phyloP scores from a whole-genome alignment of 768 basidiomycete genomes.

The Mycena vulgaris region DNA sequence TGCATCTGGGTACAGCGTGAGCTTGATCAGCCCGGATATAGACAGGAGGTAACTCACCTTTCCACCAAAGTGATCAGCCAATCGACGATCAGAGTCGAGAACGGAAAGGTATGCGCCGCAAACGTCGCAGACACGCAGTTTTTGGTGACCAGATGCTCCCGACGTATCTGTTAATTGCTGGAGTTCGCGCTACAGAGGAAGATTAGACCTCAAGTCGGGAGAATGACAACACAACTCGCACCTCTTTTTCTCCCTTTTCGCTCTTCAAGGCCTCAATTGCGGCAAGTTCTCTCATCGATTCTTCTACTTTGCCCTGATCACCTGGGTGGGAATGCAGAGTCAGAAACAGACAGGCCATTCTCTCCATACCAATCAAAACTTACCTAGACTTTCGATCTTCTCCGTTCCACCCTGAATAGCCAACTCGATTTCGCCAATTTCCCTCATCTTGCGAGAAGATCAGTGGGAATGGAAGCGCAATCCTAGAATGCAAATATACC shows the following conservation, averaged over 20 bases:
- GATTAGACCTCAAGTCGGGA: constrained; percentile 24
- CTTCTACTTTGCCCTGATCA: constrained; percentile 99
- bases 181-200: constrained; percentile 80
- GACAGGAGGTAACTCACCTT: constrained; percentile 74
- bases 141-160: constrained; percentile 99
- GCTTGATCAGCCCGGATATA: constrained; percentile 44
- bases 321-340: constrained; percentile 60
- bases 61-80: constrained; percentile 99
- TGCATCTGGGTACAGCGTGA: constrained; percentile 81
- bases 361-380: constrained; percentile 43
- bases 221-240: constrained; percentile 46
- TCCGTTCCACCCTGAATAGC: constrained; percentile 99
- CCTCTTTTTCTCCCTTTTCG: constrained; percentile 97
- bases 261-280: constrained; percentile 98
- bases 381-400: constrained; percentile 95
- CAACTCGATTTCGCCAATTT: constrained; percentile 99
- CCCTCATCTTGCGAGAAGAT: constrained; percentile 81
- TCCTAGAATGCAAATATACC: constrained; percentile 58
- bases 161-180: constrained; percentile 98
- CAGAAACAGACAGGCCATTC: constrained; percentile 24
- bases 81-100: constrained; percentile 96
- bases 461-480: constrained; percentile 8
- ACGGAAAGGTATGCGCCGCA: constrained; percentile 99
- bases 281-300: constrained; percentile 97
- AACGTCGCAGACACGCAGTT: constrained; percentile 99